phyloP scores from a whole-genome alignment of 352 stramenopile genomes.

The Thalassiosira mediterranea region DNA sequence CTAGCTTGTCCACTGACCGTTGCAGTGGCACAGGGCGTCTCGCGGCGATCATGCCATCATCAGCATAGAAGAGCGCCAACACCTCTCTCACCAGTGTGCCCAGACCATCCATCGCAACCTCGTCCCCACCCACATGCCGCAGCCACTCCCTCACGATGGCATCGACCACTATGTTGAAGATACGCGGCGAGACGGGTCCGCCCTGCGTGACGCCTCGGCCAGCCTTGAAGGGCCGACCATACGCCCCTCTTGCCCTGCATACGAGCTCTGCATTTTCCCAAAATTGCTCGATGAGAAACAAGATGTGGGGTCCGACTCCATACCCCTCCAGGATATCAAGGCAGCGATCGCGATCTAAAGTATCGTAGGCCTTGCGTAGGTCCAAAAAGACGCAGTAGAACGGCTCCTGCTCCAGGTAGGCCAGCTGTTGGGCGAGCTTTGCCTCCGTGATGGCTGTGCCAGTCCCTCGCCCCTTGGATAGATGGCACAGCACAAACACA shows the following conservation, averaged over 20 bases:
- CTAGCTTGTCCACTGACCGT: too few species aligned
- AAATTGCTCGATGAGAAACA: conserved; percentile 17
- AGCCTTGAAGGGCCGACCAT: conserved; percentile 28
- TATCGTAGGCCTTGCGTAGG: conserved; percentile 42
- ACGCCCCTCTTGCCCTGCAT: conserved; percentile 10
- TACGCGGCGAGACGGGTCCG: conserved; percentile 17
- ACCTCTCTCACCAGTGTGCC: not conserved
- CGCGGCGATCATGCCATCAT: not conserved
- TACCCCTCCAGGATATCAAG: conserved; percentile 34
- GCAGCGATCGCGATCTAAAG: conserved; percentile 23
- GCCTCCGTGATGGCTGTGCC: conserved; percentile 34
- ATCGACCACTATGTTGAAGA: conserved; percentile 54
- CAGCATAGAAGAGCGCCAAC: conserved; percentile 5
- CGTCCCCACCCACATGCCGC: not conserved
- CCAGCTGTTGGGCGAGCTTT: conserved; percentile 38
- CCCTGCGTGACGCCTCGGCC: conserved; percentile 39
- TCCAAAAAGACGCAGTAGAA: conserved; percentile 40
- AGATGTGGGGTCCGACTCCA: conserved; percentile 24
- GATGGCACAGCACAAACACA: not conserved
- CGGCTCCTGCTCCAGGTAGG: conserved; percentile 13
- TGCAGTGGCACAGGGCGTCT: not conserved
- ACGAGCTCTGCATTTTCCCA: conserved; percentile 25
- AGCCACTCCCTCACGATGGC: conserved; percentile 39
- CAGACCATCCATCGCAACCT: not conserved
- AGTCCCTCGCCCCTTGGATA: conserved; percentile 9